Conservation (phyloP, 305 asterid genomes). For the Nicotiana rustica region DNA sequence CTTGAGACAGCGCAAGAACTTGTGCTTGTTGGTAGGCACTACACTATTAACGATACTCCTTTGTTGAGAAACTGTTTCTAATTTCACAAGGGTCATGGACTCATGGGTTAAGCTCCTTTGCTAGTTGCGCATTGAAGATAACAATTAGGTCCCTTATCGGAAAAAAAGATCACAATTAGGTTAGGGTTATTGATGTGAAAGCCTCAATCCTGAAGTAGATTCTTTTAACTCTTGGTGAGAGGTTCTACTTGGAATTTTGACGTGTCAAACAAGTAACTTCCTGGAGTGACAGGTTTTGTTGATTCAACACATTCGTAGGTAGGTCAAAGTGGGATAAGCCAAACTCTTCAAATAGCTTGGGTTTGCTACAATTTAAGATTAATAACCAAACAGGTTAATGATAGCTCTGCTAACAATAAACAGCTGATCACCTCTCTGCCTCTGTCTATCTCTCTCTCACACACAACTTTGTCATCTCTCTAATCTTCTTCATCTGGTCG, state of each 20-base stretch:
- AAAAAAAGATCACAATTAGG: not conserved
- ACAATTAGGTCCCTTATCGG: not conserved
- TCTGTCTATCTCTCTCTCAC: not conserved
- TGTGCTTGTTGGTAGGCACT: not conserved
- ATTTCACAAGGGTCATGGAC: not conserved
- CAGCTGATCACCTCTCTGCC: not conserved
- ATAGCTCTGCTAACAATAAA: not conserved
- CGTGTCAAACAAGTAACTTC: not conserved
- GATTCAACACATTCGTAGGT: not conserved
- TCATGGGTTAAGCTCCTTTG: not conserved
- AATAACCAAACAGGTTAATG: not conserved
- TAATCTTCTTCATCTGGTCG: not conserved
- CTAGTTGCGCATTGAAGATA: not conserved
- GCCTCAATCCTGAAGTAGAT: not conserved
- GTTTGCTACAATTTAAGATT: not conserved
- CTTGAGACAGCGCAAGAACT: not conserved
- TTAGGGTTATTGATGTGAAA: not conserved
- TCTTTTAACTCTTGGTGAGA: constrained; percentile 3
- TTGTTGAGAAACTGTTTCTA: not conserved
- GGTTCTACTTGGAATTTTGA: not conserved
- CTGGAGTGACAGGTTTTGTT: not conserved
- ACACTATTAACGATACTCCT: not conserved
- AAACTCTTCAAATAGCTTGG: constrained; percentile 13
- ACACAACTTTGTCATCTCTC: not conserved
- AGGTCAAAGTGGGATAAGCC: not conserved